These are phyloP conservation scores for Puccinia polysora DNA, from an alignment of 1,284 basidiomycete genomes.

Conservation along the genomic window DNA sequence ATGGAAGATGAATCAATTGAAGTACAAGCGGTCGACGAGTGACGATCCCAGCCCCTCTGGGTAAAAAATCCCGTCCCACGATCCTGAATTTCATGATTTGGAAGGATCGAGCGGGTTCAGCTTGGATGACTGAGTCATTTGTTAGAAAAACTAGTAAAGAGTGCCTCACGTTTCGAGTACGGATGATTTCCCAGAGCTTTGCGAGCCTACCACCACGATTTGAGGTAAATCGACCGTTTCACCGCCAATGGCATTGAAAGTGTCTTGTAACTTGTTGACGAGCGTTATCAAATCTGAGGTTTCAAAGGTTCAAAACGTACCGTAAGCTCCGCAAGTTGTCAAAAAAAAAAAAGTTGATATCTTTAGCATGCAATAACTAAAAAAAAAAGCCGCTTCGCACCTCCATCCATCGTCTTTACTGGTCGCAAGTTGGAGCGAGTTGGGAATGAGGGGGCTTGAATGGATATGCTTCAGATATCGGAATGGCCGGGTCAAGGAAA, in stretches of 20 bases:
- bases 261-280: conserved; percentile 84
- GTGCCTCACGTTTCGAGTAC: conserved; percentile 71
- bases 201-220: conserved; percentile 56
- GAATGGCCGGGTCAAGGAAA: too few species aligned
- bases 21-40: conserved; percentile 90
- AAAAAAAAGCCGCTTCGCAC: too few species aligned
- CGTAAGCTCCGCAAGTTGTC: too few species aligned
- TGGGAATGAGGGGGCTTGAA: too few species aligned
- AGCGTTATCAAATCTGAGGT: conserved; percentile 76
- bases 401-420: too few species aligned
- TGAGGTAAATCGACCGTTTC: conserved; percentile 59
- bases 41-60: conserved; percentile 80
- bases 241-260: conserved; percentile 54
- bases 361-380: too few species aligned
- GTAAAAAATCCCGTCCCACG: conserved; percentile 71
- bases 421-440: too few species aligned
- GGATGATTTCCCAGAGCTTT: conserved; percentile 59
- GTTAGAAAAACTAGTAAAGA: conserved; percentile 1
- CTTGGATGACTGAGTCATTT: conserved; percentile 76
- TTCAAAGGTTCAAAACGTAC: neutral
- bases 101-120: neutral
- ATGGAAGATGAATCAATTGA: conserved; percentile 76
- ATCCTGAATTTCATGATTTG: neutral
- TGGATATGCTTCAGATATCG: too few species aligned
- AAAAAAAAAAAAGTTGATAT: too few species aligned